These are phyloP conservation scores for Zygoascus sp. DNA, from an alignment of 1,139 yeast species.

Conservation along the genomic window DNA sequence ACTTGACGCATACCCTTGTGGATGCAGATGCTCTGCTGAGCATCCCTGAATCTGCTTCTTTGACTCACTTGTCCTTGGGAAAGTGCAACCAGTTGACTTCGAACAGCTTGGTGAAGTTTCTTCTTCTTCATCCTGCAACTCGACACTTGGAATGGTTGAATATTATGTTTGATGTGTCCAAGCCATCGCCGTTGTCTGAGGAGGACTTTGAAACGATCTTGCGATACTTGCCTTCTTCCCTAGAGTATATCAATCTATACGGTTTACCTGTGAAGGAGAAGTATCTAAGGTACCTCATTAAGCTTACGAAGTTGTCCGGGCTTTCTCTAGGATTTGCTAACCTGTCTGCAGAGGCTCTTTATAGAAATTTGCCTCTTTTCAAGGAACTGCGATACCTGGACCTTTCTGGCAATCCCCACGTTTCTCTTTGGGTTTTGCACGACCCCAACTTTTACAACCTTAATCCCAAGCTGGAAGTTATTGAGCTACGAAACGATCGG, in stretches of 20 bases:
- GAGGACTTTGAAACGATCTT: slow-evolving; percentile 40
- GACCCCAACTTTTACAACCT: slow-evolving; percentile 43
- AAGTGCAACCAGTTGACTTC: slow-evolving; percentile 76
- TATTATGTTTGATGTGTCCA: slow-evolving; percentile 66
- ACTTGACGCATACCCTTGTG: slow-evolving; percentile 76
- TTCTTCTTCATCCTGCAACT: slow-evolving; percentile 70
- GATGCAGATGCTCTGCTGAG: slow-evolving; percentile 51
- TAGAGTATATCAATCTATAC: slow-evolving; percentile 61
- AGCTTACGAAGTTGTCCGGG: slow-evolving; percentile 50
- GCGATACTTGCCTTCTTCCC: slow-evolving; percentile 42
- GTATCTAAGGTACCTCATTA: slow-evolving; percentile 52
- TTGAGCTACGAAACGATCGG: slow-evolving; percentile 39
- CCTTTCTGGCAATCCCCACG: slow-evolving; percentile 47
- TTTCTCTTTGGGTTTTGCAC: slow-evolving; percentile 46
- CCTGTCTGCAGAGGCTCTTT: slow-evolving; percentile 47
- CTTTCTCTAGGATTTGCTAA: slow-evolving; percentile 59
- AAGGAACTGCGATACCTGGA: slow-evolving; percentile 42
- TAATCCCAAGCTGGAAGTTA: slow-evolving; percentile 36
- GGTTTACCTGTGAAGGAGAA: slow-evolving; percentile 64
- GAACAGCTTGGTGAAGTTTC: slow-evolving; percentile 64
- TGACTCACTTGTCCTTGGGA: slow-evolving; percentile 76
- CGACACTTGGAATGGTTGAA: slow-evolving; percentile 64
- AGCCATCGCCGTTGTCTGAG: slow-evolving; percentile 53
- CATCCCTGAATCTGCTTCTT: slow-evolving; percentile 50
- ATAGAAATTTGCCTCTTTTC: slow-evolving; percentile 43